These are phyloP conservation scores for Aspergillus terreus DNA, from an alignment of 2,329 filamentous ascomycete species.

Conservation along the genomic window DNA sequence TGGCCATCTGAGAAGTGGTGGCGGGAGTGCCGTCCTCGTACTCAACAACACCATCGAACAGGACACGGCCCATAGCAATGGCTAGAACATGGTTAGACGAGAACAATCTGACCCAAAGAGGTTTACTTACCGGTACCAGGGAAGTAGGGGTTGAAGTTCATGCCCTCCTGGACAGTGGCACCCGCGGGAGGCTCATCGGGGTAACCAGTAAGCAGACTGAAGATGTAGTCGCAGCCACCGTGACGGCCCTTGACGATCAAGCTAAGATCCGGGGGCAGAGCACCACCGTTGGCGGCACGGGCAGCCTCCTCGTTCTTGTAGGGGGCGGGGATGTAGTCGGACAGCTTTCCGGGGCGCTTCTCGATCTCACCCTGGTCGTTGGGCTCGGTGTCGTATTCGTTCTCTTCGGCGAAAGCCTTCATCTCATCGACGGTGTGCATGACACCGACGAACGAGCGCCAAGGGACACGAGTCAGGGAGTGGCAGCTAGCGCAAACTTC, in stretches of 20 bases:
- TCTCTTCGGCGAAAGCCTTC: conserved; percentile 94
- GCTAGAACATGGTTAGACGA: conserved; percentile 23
- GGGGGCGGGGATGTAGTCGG: conserved; percentile 88
- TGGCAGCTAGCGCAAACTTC: conserved; percentile 98
- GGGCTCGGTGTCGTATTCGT: conserved; percentile 97
- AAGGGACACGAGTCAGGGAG: conserved; percentile 90
- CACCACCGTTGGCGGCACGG: conserved; percentile 96
- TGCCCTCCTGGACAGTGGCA: conserved; percentile 75
- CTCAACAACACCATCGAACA: conserved; percentile 95
- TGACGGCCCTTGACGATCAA: conserved; percentile 97
- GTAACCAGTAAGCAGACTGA: conserved; percentile 93
- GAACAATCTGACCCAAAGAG: neutral
- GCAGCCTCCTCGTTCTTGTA: conserved; percentile 99
- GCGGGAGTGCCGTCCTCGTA: conserved; percentile 96
- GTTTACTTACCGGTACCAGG: conserved; percentile 72
- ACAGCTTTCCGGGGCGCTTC: conserved; percentile 97
- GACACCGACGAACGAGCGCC: conserved; percentile 84
- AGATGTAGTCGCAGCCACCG: conserved; percentile 98
- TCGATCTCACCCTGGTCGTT: conserved; percentile 98
- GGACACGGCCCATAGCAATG: conserved; percentile 97
- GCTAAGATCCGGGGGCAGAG: conserved; percentile 93
- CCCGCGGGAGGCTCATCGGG: conserved; percentile 93
- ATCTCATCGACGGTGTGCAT: conserved; percentile 96
- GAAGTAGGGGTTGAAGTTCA: conserved; percentile 99
- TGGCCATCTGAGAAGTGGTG: conserved; percentile 97